These are phyloP conservation scores for Alternaria arbusti DNA, from an alignment of 2,329 filamentous ascomycete genomes.

Conservation along the genomic window DNA sequence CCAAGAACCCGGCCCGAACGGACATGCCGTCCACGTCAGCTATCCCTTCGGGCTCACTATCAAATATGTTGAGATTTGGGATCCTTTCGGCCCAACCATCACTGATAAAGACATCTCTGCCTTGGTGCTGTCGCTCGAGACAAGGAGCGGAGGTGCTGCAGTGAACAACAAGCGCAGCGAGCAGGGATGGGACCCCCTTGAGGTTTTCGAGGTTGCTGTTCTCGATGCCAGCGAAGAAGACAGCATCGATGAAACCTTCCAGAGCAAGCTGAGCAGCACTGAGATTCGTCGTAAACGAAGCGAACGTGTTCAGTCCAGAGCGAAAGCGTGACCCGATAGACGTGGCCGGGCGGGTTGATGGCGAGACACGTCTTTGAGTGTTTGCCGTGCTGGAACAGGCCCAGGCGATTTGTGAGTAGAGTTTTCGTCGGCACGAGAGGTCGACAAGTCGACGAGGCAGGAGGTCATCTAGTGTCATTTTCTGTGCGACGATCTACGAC, in stretches of 20 bases:
- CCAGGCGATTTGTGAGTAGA: slow-evolving; percentile 17
- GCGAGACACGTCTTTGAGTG: slow-evolving; percentile 12
- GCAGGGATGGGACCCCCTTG: slow-evolving; percentile 76
- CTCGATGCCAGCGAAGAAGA: slow-evolving; percentile 70
- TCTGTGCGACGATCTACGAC: slow-evolving; percentile 34
- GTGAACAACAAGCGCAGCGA: slow-evolving; percentile 84
- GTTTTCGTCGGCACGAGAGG: slow-evolving; percentile 8
- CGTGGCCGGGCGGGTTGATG: not conserved
- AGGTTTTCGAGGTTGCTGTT: slow-evolving; percentile 89
- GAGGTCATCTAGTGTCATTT: slow-evolving; percentile 20
- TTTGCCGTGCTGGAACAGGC: slow-evolving; percentile 9
- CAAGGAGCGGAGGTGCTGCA: slow-evolving; percentile 78
- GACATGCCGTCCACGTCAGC: slow-evolving; percentile 61
- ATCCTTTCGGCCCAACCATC: slow-evolving; percentile 89
- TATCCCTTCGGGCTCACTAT: slow-evolving; percentile 71
- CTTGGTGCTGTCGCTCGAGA: slow-evolving; percentile 88
- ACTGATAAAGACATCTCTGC: slow-evolving; percentile 79
- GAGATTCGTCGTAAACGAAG: slow-evolving; percentile 66
- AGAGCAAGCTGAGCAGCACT: slow-evolving; percentile 89
- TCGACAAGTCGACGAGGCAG: slow-evolving; percentile 18
- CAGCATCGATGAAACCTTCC: slow-evolving; percentile 66
- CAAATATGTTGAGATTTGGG: slow-evolving; percentile 83
- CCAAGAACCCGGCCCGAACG: slow-evolving; percentile 55
- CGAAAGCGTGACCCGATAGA: slow-evolving; percentile 27
- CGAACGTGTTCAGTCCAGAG: slow-evolving; percentile 32